Conservation (phyloP, 257 asterid species). For the Dorcoceras hygrometricum region DNA sequence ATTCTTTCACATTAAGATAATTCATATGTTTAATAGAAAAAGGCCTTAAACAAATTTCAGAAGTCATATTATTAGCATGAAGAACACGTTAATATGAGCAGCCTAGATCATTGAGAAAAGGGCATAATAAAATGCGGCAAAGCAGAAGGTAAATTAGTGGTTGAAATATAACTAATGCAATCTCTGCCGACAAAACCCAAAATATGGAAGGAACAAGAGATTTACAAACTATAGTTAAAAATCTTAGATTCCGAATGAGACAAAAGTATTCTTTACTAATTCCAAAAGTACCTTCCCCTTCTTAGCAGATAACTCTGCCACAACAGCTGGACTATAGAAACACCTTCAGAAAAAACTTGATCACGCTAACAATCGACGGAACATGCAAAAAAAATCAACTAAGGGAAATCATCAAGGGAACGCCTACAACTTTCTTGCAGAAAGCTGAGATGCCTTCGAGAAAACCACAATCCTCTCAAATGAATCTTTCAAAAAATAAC, state of each 20-base stretch:
- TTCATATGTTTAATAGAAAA: neutral
- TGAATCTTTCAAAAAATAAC: neutral
- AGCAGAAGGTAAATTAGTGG: neutral
- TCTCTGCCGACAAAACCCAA: neutral
- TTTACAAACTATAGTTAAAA: neutral
- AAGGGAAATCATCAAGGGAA: slow-evolving; percentile 1
- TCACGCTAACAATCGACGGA: neutral
- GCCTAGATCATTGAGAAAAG: slow-evolving; percentile 3
- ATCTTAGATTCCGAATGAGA: neutral
- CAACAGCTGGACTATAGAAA: neutral
- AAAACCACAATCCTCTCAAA: neutral
- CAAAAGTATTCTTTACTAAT: neutral
- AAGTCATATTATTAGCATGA: slow-evolving; percentile 3
- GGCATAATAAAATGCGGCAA: neutral
- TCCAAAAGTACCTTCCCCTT: neutral
- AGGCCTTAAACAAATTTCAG: slow-evolving; percentile 5
- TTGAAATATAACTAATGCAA: neutral
- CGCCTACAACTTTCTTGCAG: slow-evolving; percentile 13
- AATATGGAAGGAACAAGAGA: neutral
- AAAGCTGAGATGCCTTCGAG: slow-evolving; percentile 7
- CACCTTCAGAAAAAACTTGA: slow-evolving; percentile 2
- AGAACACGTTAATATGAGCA: slow-evolving; percentile 14
- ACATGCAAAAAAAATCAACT: slow-evolving; percentile 11
- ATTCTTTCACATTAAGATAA: no score
- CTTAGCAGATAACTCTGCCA: slow-evolving; percentile 2